A percentile compares a stretch with the other conserved stretches of the same genome.
Evolutionary conservation across 2,329 filamentous ascomycete genomes (phyloP).

Genomic region (Nothopassalora personata): DNA sequence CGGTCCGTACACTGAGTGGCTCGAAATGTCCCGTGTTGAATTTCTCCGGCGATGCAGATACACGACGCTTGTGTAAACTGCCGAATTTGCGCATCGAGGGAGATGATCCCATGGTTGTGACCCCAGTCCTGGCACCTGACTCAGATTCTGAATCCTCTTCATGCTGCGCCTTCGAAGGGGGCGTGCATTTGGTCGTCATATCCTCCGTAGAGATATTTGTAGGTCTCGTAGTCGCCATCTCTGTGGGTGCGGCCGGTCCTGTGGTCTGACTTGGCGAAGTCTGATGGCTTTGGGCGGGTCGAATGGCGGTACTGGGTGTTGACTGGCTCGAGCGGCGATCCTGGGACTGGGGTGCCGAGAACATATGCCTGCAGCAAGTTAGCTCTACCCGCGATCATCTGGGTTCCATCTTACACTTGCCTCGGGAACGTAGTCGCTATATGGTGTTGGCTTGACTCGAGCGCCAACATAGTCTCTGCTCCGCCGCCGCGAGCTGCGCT

Average conservation of each 20-base stretch:
- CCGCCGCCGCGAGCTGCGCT: not conserved
- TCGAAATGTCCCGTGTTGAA: conserved; percentile 24
- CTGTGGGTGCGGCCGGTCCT: conserved; percentile 12
- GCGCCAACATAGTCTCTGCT: conserved; percentile 1
- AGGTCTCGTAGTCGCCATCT: conserved; percentile 7
- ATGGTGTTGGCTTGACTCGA: conserved; percentile 8
- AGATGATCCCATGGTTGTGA: not conserved
- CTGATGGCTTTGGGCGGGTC: conserved; percentile 10
- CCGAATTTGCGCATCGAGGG: conserved; percentile 1
- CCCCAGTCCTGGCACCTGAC: not conserved
- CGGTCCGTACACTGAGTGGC: conserved; percentile 20
- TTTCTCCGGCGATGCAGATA: conserved; percentile 25
- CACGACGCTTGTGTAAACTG: conserved; percentile 24
- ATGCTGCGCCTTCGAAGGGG: conserved; percentile 6
- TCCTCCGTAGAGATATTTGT: conserved; percentile 19
- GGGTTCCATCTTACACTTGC: not conserved
- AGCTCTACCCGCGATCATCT: not conserved
- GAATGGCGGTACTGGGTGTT: conserved; percentile 5
- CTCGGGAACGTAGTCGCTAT: conserved; percentile 16
- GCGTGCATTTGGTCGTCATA: conserved; percentile 15
- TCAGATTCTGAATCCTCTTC: not conserved
- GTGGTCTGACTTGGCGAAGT: conserved; percentile 16
- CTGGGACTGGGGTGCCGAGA: conserved; percentile 4
- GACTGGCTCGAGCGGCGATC: conserved; percentile 10
- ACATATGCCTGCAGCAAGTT: not conserved